Base-by-base conservation (phyloP, 2,329 filamentous ascomycete genomes). In the Rugonectria rugulosa region DNA sequence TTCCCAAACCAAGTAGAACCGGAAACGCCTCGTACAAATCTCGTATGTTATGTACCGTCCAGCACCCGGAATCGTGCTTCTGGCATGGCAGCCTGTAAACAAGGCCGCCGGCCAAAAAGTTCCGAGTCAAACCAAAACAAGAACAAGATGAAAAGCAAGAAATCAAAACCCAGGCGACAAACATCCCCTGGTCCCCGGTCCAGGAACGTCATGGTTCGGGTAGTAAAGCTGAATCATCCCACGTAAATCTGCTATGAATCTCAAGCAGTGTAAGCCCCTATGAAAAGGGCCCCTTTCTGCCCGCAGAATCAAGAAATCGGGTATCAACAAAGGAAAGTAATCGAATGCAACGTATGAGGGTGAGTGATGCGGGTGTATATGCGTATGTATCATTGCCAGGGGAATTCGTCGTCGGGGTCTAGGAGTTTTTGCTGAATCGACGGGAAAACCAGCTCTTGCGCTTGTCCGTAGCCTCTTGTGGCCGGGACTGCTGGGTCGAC, bases 361-460 rank as follows among this genome's bases (percentile, higher is more conserved):
- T 36, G 41, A 57, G 43, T 51, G 44, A 46, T 41, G 45, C 52
- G 38, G 38, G 20, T 23, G 32, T 41, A 36, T 49, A 24, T 24
- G 20, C 26, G 21, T 21, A 21, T 9, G 37, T 21, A 19, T 45
- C 32, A 26, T 48, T 40, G 40, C 45, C 24, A 36, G 43, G 19
- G 32, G 26, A 21, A n/a, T n/a, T 38, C 6, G 37, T 49, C 41
- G 7, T 23, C 14, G 20, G 19, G 43, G 46, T 43, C 66, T 41
- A 68, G 34, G 64, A 43, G 29, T 75, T 75, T 70, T 81, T 92
- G 80, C 89, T 95, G 73, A 97, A 95, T 51, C 88, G 83, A 66
- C 87, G 86, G 70, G 90, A 86, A 68, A 98, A 88, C 92, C 93
- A 97, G 71, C 92, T 95, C 82, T 92, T 93, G 62, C 90, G 83